These are phyloP conservation scores for Phlebiopsis gigantea DNA, from an alignment of 768 basidiomycete genomes.

Conservation along the genomic window DNA sequence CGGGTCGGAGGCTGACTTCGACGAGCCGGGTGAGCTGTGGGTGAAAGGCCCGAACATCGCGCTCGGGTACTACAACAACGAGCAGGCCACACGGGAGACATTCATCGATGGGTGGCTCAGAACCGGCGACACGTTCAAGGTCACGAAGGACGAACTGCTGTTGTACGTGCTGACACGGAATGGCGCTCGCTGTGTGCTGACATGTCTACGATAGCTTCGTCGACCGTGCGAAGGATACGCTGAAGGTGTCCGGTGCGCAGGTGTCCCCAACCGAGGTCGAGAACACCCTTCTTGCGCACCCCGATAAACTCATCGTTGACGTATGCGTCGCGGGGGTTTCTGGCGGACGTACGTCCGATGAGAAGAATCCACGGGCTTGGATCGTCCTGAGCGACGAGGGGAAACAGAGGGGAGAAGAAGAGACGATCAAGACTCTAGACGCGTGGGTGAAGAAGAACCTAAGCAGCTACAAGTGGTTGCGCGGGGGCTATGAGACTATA, in stretches of 20 bases:
- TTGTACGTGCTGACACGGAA: conserved; percentile 40
- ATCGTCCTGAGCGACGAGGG: conserved; percentile 59
- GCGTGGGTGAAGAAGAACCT: conserved; percentile 57
- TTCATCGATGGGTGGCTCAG: conserved; percentile 68
- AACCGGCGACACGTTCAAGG: conserved; percentile 68
- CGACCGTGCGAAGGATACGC: conserved; percentile 78
- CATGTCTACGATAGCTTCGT: conserved; percentile 44
- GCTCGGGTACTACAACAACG: conserved; percentile 70
- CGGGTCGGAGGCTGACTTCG: conserved; percentile 44
- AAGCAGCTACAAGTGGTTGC: conserved; percentile 72
- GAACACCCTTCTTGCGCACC: conserved; percentile 54
- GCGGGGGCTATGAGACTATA: conserved; percentile 67
- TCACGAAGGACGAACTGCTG: conserved; percentile 56
- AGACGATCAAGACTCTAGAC: conserved; percentile 44
- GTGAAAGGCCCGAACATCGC: conserved; percentile 51
- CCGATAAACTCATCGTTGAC: conserved; percentile 56
- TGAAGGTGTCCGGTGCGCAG: conserved; percentile 76
- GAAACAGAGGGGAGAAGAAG: conserved; percentile 37
- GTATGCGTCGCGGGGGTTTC: conserved; percentile 69
- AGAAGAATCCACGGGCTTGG: conserved; percentile 77
- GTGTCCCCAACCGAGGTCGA: conserved; percentile 82
- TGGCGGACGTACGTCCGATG: conserved; percentile 65
- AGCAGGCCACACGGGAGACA: conserved; percentile 57
- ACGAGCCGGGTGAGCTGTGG: conserved; percentile 66
- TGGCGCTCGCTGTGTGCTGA: not conserved